Percentiles rank a stretch among this genome's conserved stretches.
These are phyloP conservation scores for Penicillium psychrofluorescens DNA, from an alignment of 495 filamentous ascomycete species.

Conservation along the genomic window DNA sequence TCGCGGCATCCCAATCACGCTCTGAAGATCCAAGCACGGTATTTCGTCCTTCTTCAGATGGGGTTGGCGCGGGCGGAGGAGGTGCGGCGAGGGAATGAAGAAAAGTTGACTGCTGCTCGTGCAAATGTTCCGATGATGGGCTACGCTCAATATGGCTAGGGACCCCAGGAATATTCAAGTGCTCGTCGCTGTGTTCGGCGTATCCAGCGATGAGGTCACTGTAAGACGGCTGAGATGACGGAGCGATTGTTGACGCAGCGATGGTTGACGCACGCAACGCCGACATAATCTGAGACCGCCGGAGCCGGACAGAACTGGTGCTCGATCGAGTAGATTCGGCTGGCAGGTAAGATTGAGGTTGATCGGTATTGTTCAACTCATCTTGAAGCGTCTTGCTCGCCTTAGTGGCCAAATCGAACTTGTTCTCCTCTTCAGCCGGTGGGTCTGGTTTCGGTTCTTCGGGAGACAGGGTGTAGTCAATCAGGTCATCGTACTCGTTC, in stretches of 20 bases:
- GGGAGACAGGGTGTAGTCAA: conserved; percentile 63
- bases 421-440: conserved; percentile 11
- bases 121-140: conserved; percentile 4
- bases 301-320: conserved; percentile 28
- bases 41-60: conserved; percentile 27
- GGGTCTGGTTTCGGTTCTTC: conserved; percentile 20
- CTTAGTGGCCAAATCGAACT: conserved; percentile 32
- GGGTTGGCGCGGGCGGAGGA: conserved; percentile 23
- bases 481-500: conserved; percentile 88
- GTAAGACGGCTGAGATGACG: conserved; percentile 33
- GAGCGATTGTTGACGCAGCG: conserved; percentile 23
- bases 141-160: not conserved
- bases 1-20: conserved; percentile 53
- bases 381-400: conserved; percentile 37
- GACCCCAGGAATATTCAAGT: too few relatives aligned
- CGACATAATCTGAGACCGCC: conserved; percentile 34
- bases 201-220: conserved; percentile 32
- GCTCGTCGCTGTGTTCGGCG: conserved; percentile 6
- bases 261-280: conserved; percentile 31
- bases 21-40: conserved; percentile 41
- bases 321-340: conserved; percentile 23
- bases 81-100: conserved; percentile 22
- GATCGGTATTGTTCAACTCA: conserved; percentile 18
- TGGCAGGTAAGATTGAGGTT: conserved; percentile 4
- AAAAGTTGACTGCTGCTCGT: conserved; percentile 22